Evolutionary conservation across 352 stramenopile species (phyloP).

Genomic region (Pythium rishiriense): DNA sequence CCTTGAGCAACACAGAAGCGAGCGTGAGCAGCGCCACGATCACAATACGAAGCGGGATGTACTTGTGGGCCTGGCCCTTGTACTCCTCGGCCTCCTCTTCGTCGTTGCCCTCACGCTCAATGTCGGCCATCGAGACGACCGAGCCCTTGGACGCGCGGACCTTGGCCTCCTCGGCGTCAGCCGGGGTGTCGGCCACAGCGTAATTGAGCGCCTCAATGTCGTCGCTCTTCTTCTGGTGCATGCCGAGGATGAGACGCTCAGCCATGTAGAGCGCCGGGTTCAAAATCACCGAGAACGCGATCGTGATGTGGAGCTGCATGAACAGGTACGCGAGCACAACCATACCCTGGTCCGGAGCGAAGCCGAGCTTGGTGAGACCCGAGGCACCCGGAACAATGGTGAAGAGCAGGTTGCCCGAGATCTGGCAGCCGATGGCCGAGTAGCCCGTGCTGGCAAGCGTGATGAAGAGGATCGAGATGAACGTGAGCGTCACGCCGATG

Average conservation of each 20-base stretch:
- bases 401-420: slow-evolving; percentile 37
- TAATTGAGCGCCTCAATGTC: too few species aligned
- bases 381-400: background rate
- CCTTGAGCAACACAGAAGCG: slow-evolving; percentile 24
- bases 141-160: slow-evolving; percentile 26
- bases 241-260: slow-evolving; percentile 26
- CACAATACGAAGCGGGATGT: slow-evolving; percentile 48
- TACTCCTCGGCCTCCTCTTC: slow-evolving; percentile 42
- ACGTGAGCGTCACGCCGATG: slow-evolving; percentile 26
- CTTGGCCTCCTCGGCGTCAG: background rate
- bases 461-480: slow-evolving; percentile 34
- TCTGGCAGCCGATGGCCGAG: slow-evolving; percentile 27
- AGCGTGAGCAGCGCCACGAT: slow-evolving; percentile 48
- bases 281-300: slow-evolving; percentile 32
- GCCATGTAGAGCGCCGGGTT: slow-evolving; percentile 27
- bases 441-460: slow-evolving; percentile 26
- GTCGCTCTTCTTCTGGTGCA: slow-evolving; percentile 5
- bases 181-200: too few species aligned
- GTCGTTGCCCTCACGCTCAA: slow-evolving; percentile 26
- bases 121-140: slow-evolving; percentile 38
- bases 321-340: slow-evolving; percentile 33
- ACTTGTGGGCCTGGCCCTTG: slow-evolving; percentile 42
- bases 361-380: slow-evolving; percentile 20
- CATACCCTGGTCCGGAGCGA: slow-evolving; percentile 12
- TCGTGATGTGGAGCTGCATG: slow-evolving; percentile 44